Evolutionary conservation across 2,329 filamentous ascomycete species (phyloP).

Genomic region (Verticillium zaregamsianum): DNA sequence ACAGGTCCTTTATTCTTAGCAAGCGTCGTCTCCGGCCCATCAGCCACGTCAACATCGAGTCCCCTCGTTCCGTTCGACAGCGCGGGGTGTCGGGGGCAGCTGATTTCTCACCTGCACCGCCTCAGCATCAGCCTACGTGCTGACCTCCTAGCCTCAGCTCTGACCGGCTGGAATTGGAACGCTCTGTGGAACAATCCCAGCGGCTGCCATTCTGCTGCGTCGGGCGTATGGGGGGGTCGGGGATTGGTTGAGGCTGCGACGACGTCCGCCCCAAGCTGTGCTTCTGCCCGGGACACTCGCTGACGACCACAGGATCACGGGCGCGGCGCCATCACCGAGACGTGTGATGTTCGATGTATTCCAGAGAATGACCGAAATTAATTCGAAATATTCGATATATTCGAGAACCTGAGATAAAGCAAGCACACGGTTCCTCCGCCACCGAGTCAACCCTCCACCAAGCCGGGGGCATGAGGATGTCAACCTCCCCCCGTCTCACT

Average conservation of each 20-base stretch:
- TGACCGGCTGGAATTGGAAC: neutral
- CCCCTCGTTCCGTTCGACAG: neutral
- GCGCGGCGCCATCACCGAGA: neutral
- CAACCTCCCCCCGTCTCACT: neutral
- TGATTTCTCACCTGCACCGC: neutral
- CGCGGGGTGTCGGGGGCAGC: neutral
- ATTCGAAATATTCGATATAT: neutral
- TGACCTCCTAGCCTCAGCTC: neutral
- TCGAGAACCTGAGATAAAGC: neutral
- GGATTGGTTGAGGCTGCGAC: neutral
- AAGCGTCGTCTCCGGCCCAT: neutral
- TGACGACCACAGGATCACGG: neutral
- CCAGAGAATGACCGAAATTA: too few species aligned
- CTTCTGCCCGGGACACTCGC: neutral
- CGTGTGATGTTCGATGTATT: neutral
- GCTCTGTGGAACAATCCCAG: neutral
- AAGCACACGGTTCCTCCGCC: neutral
- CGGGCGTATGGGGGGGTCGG: neutral
- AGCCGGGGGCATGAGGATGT: neutral
- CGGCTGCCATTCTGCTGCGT: neutral
- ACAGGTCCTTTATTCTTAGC: neutral
- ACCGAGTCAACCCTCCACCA: neutral
- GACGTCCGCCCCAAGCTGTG: neutral
- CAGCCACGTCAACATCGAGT: neutral
- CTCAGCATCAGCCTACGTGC: neutral